Conservation (phyloP, 2,329 filamentous ascomycete genomes). For the Elsinoe australis region DNA sequence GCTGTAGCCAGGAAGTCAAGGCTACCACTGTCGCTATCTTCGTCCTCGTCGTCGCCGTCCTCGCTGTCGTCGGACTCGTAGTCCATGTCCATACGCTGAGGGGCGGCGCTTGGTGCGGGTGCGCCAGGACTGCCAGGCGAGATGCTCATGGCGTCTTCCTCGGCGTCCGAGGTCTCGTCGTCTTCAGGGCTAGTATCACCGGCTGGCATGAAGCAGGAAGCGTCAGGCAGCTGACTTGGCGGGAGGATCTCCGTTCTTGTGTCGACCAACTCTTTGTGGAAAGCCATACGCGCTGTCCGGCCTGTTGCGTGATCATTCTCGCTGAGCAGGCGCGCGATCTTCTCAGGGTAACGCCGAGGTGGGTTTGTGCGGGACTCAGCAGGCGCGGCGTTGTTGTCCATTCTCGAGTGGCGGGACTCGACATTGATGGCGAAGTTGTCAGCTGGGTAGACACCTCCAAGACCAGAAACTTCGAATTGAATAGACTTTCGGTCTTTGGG, state of each 20-base stretch:
- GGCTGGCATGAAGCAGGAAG: constrained; percentile 36
- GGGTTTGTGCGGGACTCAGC: neutral
- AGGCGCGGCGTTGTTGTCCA: constrained; percentile 20
- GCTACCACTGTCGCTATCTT: constrained; percentile 30
- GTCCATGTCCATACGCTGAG: constrained; percentile 28
- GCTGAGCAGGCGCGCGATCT: constrained; percentile 32
- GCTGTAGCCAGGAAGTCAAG: constrained; percentile 42
- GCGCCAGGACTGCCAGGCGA: constrained; percentile 22
- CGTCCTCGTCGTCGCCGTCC: constrained; percentile 28
- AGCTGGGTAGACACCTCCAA: constrained; percentile 54
- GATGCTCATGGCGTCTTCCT: constrained; percentile 25
- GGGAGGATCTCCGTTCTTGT: constrained; percentile 57
- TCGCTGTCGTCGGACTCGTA: constrained; percentile 24
- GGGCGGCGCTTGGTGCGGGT: constrained; percentile 27
- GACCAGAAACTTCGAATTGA: constrained; percentile 45
- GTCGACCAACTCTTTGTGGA: constrained; percentile 61
- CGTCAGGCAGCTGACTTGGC: constrained; percentile 38
- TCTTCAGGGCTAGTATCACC: constrained; percentile 33
- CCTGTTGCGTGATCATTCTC: constrained; percentile 16
- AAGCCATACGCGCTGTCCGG: constrained; percentile 28
- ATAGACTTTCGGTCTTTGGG: constrained; percentile 27
- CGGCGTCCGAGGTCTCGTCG: constrained; percentile 29
- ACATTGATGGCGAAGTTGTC: constrained; percentile 50
- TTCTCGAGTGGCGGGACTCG: constrained; percentile 25
- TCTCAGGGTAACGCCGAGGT: constrained; percentile 23